Evolutionary conservation across 1,139 yeast species (phyloP).

Genomic region (Suhomyces wounanorum): DNA sequence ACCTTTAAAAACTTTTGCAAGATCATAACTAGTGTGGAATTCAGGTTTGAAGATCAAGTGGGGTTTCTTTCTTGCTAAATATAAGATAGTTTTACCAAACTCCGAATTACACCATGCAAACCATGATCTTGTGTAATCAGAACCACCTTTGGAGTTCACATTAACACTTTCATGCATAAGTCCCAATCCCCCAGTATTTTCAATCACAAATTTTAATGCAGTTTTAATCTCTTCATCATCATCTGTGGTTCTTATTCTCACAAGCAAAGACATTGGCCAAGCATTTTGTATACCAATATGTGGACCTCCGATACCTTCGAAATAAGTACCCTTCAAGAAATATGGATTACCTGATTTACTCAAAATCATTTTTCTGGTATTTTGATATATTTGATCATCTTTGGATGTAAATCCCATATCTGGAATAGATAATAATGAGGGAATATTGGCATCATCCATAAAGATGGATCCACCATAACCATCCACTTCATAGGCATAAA

Average conservation of each 20-base stretch:
- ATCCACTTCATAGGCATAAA: constrained; percentile 86
- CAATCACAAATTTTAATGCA: constrained; percentile 53
- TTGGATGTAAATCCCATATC: constrained; percentile 66
- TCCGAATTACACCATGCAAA: constrained; percentile 95
- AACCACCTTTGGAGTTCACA: constrained; percentile 56
- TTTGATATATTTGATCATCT: constrained; percentile 64
- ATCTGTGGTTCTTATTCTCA: constrained; percentile 72
- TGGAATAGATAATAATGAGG: constrained; percentile 79
- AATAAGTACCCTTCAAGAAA: constrained; percentile 58
- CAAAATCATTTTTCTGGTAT: constrained; percentile 76
- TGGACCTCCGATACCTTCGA: constrained; percentile 88
- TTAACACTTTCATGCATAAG: constrained; percentile 82
- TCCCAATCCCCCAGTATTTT: constrained; percentile 71
- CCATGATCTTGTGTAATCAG: constrained; percentile 72
- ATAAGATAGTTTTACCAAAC: constrained; percentile 79
- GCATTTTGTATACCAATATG: constrained; percentile 80
- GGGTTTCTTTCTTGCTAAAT: constrained; percentile 74
- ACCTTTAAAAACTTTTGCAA: constrained; percentile 27
- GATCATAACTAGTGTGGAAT: constrained; percentile 31
- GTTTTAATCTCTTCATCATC: constrained; percentile 66
- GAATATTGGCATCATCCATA: constrained; percentile 93
- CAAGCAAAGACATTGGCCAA: constrained; percentile 87
- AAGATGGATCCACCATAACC: constrained; percentile 75
- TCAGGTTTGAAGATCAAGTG: constrained; percentile 61
- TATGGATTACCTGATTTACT: constrained; percentile 77